phyloP scores from a whole-genome alignment of 306 rosid species.

The Quercus parvula region DNA sequence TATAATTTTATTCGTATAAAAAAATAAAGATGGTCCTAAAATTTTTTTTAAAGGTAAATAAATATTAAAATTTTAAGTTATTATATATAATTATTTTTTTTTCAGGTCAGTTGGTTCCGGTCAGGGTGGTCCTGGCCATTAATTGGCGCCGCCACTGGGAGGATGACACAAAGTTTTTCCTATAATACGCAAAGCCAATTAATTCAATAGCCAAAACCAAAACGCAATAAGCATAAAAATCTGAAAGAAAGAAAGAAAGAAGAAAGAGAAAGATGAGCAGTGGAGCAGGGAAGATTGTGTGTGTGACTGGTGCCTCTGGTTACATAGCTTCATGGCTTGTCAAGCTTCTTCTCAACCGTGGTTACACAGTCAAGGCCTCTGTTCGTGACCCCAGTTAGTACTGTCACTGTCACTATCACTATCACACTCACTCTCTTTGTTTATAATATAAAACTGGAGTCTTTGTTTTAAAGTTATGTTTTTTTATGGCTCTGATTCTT shows the following conservation, averaged over 20 bases:
- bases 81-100: too few relatives aligned
- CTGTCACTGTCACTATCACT: neutral
- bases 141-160: too few relatives aligned
- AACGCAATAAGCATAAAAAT: neutral
- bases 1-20: too few relatives aligned
- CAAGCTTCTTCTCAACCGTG: conserved; percentile 44
- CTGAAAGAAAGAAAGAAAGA: neutral
- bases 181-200: neutral
- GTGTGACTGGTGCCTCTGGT: conserved; percentile 58
- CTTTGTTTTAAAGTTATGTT: neutral
- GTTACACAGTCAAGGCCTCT: conserved; percentile 52
- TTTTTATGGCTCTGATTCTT: neutral
- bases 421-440: too few relatives aligned
- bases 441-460: neutral
- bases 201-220: neutral
- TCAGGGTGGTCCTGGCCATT: too few relatives aligned
- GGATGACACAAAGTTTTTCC: neutral
- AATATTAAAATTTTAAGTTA: too few relatives aligned
- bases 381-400: conserved; percentile 46
- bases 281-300: conserved; percentile 34
- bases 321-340: conserved; percentile 60
- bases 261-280: conserved; percentile 20
- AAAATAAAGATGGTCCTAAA: fast-evolving
- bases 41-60: too few relatives aligned
- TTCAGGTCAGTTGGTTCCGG: too few relatives aligned